Evolutionary conservation across 2,329 filamentous ascomycete genomes (phyloP), one percentile per base, ranked within the genome.

Genomic region (Monosporascus sp.): DNA sequence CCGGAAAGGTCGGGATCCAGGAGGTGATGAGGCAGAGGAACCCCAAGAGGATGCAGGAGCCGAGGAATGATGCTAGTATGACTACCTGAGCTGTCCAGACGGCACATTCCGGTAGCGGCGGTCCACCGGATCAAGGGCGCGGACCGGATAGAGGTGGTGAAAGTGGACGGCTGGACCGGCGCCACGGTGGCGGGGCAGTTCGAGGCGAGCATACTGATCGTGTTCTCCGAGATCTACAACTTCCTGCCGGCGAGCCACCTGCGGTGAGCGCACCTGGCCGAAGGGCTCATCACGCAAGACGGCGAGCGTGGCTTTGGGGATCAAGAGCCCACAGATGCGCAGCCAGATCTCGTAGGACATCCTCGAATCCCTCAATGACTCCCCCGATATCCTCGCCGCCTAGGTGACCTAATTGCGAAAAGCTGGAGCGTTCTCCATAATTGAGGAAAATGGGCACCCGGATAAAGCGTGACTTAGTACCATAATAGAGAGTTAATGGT

Each of bases 191-290:
- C 52, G 7, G 52, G 44, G 6, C 44, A 50, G 3, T 61, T 53
- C 51, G 2, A 53, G 39, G 48, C 49, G 2, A 62, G 56, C 41
- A 54, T 65, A 17, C 41, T 59, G 3, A 58, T 62, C 1, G 48
- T 69, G n/a, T 67, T 57, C 45, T 65, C 67, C 49, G 62, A 67
- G 50, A 62, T 65, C 25, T 65, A 68, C 50, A 62, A 58, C 31
- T 67, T 67, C 54, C 50, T 69, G 15, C 65, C 63, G 7, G 50
- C 34, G 3, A 42, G 20, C 11, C 54, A 61, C 25, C 27, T 48
- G 20, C 51, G 57, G 1, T 62, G 60, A 62, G 52, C 60, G 17
- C 50, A 59, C 44, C 25, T 53, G 18, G 47, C 45, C 49, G 34
- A 52, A 11, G 44, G 25, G 15, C 54, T 62, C 42, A 51, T 39